Percentiles rank a stretch among this genome's conserved stretches.
These are phyloP conservation scores for Parasitella parasitica DNA, from an alignment of 371 early-diverging fungal species.

Conservation along the genomic window DNA sequence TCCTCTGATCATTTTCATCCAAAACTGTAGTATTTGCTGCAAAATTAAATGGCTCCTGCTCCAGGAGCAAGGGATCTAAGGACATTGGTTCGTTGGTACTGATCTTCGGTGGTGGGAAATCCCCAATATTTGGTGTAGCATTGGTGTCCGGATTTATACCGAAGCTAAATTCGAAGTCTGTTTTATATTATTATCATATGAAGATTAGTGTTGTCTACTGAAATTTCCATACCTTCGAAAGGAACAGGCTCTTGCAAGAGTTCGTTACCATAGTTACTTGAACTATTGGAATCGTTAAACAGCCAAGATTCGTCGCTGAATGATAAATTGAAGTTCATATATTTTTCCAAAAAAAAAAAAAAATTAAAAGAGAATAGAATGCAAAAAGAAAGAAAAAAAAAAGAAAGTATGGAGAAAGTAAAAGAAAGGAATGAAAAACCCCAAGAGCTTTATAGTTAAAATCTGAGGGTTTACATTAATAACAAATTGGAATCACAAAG, in stretches of 20 bases:
- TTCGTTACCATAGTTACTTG: not conserved
- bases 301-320: constrained; percentile 8
- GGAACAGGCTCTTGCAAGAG: constrained; percentile 31
- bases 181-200: constrained; percentile 1
- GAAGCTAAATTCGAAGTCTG: constrained; percentile 32
- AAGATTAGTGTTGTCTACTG: not conserved
- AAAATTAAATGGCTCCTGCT: constrained; percentile 15
- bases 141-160: constrained; percentile 20
- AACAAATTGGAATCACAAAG: not conserved
- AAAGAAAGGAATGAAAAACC: not conserved
- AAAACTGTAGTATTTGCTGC: constrained; percentile 19
- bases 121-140: not conserved
- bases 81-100: not conserved
- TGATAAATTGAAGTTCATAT: constrained; percentile 1
- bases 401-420: not conserved
- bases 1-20: constrained; percentile 46
- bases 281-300: not conserved
- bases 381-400: not conserved
- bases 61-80: constrained; percentile 5
- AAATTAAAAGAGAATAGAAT: not conserved
- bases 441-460: not conserved
- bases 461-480: not conserved
- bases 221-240: constrained; percentile 25
- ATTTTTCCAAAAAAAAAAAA: constrained; percentile 1
- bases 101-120: not conserved